Conservation (phyloP, 495 filamentous ascomycete species). For the Tuber magnatum region DNA sequence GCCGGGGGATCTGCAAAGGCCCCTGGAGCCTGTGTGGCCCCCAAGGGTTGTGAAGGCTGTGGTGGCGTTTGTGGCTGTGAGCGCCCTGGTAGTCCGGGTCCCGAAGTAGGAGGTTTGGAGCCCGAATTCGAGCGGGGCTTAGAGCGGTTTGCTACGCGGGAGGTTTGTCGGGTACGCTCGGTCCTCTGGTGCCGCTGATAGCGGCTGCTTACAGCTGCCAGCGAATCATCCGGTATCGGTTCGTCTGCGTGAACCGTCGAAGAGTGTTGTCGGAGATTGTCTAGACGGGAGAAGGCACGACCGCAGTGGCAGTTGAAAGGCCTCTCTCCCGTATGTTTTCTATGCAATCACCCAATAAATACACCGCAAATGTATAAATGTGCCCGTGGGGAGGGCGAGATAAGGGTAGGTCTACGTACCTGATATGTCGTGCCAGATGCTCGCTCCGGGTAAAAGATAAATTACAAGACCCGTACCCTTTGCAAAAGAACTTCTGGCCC, state of each 20-base stretch:
- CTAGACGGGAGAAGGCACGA: conserved; percentile 88
- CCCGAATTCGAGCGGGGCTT: conserved; percentile 36
- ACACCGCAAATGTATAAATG: neutral
- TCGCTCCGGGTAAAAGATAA: conserved; percentile 95
- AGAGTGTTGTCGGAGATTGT: conserved; percentile 93
- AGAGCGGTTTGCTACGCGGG: conserved; percentile 23
- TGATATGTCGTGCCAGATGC: conserved; percentile 88
- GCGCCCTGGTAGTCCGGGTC: conserved; percentile 21
- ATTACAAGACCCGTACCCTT: conserved; percentile 90
- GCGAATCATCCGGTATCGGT: conserved; percentile 85
- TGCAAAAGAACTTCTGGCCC: conserved; percentile 93
- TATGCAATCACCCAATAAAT: conserved; percentile 39
- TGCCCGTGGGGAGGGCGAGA: neutral
- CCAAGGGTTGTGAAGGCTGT: neutral
- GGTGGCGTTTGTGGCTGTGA: conserved; percentile 29
- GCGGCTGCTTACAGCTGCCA: conserved; percentile 85
- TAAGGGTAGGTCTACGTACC: conserved; percentile 48
- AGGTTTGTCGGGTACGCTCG: conserved; percentile 25
- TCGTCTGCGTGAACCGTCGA: conserved; percentile 98
- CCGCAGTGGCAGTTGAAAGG: conserved; percentile 97
- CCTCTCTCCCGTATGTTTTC: conserved; percentile 96
- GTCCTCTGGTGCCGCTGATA: conserved; percentile 93
- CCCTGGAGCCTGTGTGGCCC: neutral
- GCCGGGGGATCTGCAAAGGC: conserved; percentile 6
- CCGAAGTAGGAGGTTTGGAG: conserved; percentile 14